These are phyloP conservation scores for Pseudogymnoascus sp. DNA, from an alignment of 2,329 filamentous ascomycete species.

Conservation along the genomic window DNA sequence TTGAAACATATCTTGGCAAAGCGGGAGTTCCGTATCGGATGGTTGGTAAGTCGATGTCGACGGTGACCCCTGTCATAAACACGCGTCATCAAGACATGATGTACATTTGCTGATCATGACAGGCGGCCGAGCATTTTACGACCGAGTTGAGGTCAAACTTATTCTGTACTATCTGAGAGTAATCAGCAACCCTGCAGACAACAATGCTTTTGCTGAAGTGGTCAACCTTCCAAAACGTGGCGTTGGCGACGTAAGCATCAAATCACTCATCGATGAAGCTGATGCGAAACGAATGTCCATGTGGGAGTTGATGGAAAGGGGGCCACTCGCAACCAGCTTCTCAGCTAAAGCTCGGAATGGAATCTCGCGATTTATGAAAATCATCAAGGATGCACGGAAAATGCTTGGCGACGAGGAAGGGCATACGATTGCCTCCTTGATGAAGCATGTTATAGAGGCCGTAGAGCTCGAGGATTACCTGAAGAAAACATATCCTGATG, in stretches of 20 bases:
- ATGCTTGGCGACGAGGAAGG: conserved; percentile 36
- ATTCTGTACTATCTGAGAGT: conserved; percentile 82
- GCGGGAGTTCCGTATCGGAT: conserved; percentile 81
- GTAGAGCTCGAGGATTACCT: conserved; percentile 69
- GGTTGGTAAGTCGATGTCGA: conserved; percentile 50
- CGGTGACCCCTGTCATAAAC: not conserved
- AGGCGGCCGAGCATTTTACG: conserved; percentile 79
- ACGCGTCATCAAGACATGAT: not conserved
- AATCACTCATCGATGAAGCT: conserved; percentile 65
- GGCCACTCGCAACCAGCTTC: conserved; percentile 43
- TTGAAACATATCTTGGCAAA: conserved; percentile 73
- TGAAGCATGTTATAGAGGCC: conserved; percentile 51
- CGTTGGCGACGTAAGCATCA: conserved; percentile 71
- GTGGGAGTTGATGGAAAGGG: conserved; percentile 61
- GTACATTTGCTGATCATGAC: conserved; percentile 14
- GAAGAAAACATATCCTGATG: conserved; percentile 58
- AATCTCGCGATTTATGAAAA: conserved; percentile 47
- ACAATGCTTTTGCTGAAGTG: conserved; percentile 73
- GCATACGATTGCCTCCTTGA: conserved; percentile 27
- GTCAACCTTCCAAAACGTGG: conserved; percentile 77
- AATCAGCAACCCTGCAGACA: conserved; percentile 75
- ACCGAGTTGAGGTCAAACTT: conserved; percentile 79
- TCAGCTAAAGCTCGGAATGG: conserved; percentile 46
- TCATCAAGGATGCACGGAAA: conserved; percentile 48
- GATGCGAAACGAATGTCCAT: conserved; percentile 59